Percentiles rank a stretch among this genome's conserved stretches.
phyloP scores from a whole-genome alignment of 768 basidiomycete species.

The Termitomyces sp. region DNA sequence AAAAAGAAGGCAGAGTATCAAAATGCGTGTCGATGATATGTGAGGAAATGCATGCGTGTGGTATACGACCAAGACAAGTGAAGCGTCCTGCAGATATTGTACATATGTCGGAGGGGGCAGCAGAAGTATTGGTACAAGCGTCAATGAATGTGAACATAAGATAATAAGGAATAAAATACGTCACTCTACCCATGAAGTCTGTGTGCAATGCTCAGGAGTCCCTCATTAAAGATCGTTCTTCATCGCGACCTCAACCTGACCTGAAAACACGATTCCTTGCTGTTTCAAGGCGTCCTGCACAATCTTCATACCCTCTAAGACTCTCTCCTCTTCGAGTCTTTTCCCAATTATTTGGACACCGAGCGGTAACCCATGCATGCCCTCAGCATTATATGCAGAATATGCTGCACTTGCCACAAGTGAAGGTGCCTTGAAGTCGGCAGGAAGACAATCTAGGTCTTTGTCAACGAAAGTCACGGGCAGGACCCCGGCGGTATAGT shows the following conservation, averaged over 20 bases:
- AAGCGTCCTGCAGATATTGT: neutral
- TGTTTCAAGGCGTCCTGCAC: constrained; percentile 30
- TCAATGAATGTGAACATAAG: constrained; percentile 1
- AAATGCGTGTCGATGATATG: neutral
- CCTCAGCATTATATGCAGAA: constrained; percentile 48
- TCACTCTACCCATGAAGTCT: neutral
- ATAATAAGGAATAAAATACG: constrained; percentile 11
- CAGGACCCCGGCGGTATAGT: constrained; percentile 52
- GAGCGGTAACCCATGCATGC: constrained; percentile 64
- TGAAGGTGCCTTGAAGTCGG: constrained; percentile 24
- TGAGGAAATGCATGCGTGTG: neutral
- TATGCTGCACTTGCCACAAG: constrained; percentile 21
- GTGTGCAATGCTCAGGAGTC: neutral
- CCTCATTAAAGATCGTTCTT: neutral
- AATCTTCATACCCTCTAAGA: constrained; percentile 63
- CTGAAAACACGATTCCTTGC: constrained; percentile 19
- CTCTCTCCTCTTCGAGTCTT: constrained; percentile 68
- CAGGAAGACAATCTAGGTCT: constrained; percentile 26
- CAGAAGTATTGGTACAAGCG: constrained; percentile 1
- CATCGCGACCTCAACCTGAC: neutral
- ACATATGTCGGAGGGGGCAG: neutral
- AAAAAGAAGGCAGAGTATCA: neutral
- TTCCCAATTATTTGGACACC: constrained; percentile 62
- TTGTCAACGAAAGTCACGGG: constrained; percentile 51
- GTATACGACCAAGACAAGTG: neutral